phyloP scores from a whole-genome alignment of 169 alveolate genomes.

The Plasmodium relictum region DNA sequence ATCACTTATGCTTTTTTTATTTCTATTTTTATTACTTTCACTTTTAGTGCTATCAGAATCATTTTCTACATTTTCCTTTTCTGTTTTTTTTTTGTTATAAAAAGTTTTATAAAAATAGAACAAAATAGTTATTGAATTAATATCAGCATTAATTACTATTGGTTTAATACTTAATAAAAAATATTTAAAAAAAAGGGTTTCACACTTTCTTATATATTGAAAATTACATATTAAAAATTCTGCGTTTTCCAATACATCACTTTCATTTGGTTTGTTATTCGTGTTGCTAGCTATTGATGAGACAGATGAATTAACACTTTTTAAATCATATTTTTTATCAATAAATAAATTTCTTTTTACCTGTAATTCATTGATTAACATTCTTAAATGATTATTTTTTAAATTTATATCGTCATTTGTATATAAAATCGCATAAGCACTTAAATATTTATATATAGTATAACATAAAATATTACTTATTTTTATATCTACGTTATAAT shows the following conservation, averaged over 20 bases:
- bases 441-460: slow-evolving; percentile 42
- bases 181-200: slow-evolving; percentile 48
- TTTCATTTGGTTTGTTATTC: neutral
- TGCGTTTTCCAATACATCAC: neutral
- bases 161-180: slow-evolving; percentile 61
- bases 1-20: neutral
- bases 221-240: slow-evolving; percentile 49
- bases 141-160: slow-evolving; percentile 57
- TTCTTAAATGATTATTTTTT: slow-evolving; percentile 29
- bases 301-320: neutral
- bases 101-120: slow-evolving; percentile 66
- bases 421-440: slow-evolving; percentile 37
- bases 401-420: slow-evolving; percentile 33
- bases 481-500: slow-evolving; percentile 54
- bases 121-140: slow-evolving; percentile 41
- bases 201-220: slow-evolving; percentile 56
- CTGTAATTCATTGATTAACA: slow-evolving; percentile 32
- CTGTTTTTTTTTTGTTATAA: slow-evolving; percentile 3
- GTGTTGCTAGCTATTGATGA: neutral
- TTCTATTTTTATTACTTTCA: neutral
- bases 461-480: slow-evolving; percentile 20
- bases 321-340: slow-evolving; percentile 4
- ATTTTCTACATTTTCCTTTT: slow-evolving; percentile 7
- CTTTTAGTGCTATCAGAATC: neutral
- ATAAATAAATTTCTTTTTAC: slow-evolving; percentile 43